A percentile compares a stretch with the other conserved stretches of the same genome.
Evolutionary conservation across 1,284 basidiomycete genomes (phyloP).

Genomic region (Clitocybe nebularis): DNA sequence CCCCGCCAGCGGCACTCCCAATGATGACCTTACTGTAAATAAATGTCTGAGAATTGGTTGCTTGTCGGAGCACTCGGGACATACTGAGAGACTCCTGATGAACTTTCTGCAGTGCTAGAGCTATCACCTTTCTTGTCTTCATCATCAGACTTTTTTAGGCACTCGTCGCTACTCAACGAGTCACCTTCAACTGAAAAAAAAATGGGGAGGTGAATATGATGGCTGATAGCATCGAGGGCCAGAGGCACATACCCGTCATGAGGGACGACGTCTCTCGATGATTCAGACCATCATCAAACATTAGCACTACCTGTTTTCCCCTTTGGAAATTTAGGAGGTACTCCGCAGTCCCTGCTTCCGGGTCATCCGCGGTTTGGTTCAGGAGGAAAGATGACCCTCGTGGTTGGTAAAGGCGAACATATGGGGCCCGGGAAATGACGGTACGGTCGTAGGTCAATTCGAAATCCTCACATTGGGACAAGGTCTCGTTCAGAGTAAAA

Average conservation of each 20-base stretch:
- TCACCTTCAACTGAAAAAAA: conserved; percentile 25
- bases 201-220: not conserved
- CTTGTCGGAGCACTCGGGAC: conserved; percentile 5
- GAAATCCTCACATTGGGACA: conserved; percentile 52
- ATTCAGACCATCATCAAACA: conserved; percentile 31
- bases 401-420: conserved; percentile 43
- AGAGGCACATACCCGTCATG: conserved; percentile 27
- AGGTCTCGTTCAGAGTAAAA: conserved; percentile 23
- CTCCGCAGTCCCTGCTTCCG: conserved; percentile 30
- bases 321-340: conserved; percentile 41
- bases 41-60: conserved; percentile 1
- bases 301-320: conserved; percentile 37
- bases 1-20: conserved; percentile 39
- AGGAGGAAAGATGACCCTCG: conserved; percentile 35
- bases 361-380: conserved; percentile 28
- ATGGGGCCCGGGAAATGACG: conserved; percentile 31
- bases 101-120: not conserved
- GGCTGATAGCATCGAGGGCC: not conserved
- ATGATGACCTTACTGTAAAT: conserved; percentile 36
- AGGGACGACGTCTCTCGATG: conserved; percentile 31
- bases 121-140: conserved; percentile 1
- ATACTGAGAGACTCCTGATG: conserved; percentile 21
- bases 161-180: conserved; percentile 20
- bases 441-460: conserved; percentile 38
- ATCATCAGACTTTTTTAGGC: conserved; percentile 18